Evolutionary conservation across 148 eudicot genomes (phyloP).

Genomic region (Persicaria maculosa): DNA sequence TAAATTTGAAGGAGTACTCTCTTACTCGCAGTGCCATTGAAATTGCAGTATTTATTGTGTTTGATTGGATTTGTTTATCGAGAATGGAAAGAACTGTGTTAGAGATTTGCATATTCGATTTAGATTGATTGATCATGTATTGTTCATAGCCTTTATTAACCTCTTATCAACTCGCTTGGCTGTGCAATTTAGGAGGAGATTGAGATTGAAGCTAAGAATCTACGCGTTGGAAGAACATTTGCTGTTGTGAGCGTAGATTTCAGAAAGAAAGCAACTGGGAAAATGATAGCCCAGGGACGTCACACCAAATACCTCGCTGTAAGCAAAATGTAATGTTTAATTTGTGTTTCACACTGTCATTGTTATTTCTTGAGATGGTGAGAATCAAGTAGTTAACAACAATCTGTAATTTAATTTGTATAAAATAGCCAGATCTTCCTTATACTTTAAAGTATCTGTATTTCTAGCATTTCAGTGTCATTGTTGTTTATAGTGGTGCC

Average conservation of each 20-base stretch:
- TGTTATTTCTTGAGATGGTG: not conserved
- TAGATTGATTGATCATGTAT: not conserved
- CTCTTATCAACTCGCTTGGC: not conserved
- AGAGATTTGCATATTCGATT: not conserved
- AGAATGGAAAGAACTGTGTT: not conserved
- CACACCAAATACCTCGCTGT: constrained; percentile 82
- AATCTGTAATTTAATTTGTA: too few species aligned
- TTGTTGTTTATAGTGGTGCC: too few species aligned
- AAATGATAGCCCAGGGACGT: constrained; percentile 80
- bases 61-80: too few species aligned
- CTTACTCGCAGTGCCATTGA: too few species aligned
- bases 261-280: constrained; percentile 69
- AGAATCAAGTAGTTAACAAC: too few species aligned
- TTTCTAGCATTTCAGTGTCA: too few species aligned
- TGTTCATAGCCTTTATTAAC: not conserved
- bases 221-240: constrained; percentile 77
- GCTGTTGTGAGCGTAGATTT: constrained; percentile 80
- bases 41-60: too few species aligned
- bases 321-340: constrained; percentile 29
- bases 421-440: too few species aligned
- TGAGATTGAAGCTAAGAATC: constrained; percentile 66
- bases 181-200: constrained; percentile 62
- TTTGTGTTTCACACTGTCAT: not conserved
- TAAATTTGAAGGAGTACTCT: too few species aligned
- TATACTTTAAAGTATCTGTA: too few species aligned